A percentile compares a stretch with the other conserved stretches of the same genome.
Evolutionary conservation across 1,284 basidiomycete species (phyloP).

Genomic region (Singerocomus inundabilis): DNA sequence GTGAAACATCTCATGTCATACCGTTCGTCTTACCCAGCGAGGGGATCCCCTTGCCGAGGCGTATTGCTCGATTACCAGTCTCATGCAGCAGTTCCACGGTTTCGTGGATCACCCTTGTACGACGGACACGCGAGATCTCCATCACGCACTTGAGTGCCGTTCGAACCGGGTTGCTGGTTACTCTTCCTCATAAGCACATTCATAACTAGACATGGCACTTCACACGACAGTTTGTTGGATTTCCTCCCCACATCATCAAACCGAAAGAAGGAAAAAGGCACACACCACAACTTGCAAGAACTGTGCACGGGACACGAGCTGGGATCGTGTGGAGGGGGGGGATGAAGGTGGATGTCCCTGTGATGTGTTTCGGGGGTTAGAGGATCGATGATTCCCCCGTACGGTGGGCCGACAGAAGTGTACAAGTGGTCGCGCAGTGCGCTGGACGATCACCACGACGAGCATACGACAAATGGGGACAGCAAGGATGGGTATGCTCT

Average conservation of each 20-base stretch:
- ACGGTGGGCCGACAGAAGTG: neutral
- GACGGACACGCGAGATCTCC: neutral
- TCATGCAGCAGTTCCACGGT: no score
- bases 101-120: no score
- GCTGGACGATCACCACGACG: neutral
- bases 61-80: no score
- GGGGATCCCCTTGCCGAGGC: no score
- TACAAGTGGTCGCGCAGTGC: no score
- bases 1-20: no score
- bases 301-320: no score
- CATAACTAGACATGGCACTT: neutral
- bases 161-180: no score
- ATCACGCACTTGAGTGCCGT: neutral
- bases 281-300: neutral
- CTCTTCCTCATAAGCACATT: neutral
- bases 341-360: no score
- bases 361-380: neutral
- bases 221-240: neutral
- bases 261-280: neutral
- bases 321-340: no score
- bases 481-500: no score
- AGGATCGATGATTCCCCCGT: neutral
- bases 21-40: no score
- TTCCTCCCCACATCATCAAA: neutral
- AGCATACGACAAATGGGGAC: neutral